phyloP scores from a whole-genome alignment of 2,329 filamentous ascomycete genomes.

The Sordariomycetes sp. region DNA sequence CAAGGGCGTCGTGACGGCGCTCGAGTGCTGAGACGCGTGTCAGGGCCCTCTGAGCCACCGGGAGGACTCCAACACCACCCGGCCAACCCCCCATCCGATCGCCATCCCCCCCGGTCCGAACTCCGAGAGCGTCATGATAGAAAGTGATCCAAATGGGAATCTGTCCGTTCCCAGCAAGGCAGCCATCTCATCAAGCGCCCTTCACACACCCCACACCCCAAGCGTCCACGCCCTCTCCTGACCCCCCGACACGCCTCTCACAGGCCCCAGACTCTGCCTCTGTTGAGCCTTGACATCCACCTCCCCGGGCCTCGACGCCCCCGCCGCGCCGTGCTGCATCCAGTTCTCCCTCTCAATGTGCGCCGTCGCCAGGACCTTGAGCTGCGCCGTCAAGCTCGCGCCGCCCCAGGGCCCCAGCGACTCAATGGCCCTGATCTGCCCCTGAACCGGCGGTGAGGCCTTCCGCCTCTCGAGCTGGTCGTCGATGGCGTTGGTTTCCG shows the following conservation, averaged over 20 bases:
- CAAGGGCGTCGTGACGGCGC: background rate
- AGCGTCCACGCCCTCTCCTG: background rate
- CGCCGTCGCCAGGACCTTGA: slow-evolving; percentile 56
- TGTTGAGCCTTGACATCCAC: slow-evolving; percentile 44
- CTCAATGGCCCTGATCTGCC: slow-evolving; percentile 51
- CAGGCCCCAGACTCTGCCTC: slow-evolving; percentile 49
- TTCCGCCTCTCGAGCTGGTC: slow-evolving; percentile 34
- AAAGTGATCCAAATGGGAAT: background rate
- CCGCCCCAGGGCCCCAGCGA: slow-evolving; percentile 64
- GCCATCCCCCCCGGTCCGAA: background rate
- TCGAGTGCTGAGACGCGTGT: background rate
- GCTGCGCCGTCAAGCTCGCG: slow-evolving; percentile 54
- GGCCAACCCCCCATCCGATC: background rate
- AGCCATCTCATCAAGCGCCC: background rate
- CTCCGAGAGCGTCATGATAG: background rate
- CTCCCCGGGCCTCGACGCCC: slow-evolving; percentile 46
- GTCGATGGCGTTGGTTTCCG: slow-evolving; percentile 44
- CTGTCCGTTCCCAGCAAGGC: background rate
- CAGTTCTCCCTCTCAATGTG: slow-evolving; percentile 61
- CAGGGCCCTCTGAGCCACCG: slow-evolving; percentile 1
- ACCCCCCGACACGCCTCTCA: background rate
- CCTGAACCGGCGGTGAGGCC: slow-evolving; percentile 27
- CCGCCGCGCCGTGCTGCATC: slow-evolving; percentile 50
- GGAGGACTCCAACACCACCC: slow-evolving; percentile 3
- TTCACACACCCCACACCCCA: background rate